Base-by-base conservation (phyloP, 768 basidiomycete genomes). In the Serendipita sp. region DNA sequence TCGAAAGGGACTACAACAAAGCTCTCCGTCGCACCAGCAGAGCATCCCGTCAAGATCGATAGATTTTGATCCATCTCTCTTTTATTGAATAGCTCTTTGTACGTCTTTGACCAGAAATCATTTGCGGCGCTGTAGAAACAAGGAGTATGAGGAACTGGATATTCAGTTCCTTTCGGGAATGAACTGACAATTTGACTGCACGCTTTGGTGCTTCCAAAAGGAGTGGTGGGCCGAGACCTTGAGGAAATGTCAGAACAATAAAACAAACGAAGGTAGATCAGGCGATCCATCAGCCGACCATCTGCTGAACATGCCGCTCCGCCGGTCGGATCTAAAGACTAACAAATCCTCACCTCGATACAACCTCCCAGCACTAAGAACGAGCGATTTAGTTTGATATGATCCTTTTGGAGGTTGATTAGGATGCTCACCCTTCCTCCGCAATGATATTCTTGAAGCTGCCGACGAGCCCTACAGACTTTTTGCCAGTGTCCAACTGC, bases 121-220 rank as follows among this genome's bases (percentile, higher is more conserved):
- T 94, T 94, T 7, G 89, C 79, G 26, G 90, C 89, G 67, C 84
- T 85, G 66, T 14, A 48, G 68, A 66, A 64, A 38, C 45, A 38
- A 38, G 38, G 38, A 14, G 30, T 17, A 63, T 60, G 34, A 56
- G 51, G 43, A n/a, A 62, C 4, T 41, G 30, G 14, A 30, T 42
- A 68, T 61, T 61, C 20, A 45, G 22, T 43, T 38, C n/a, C 42
- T 28, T 7, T 24, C 61, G 24, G 43, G 30, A 34, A 3, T 24
- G 33, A 22, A 75, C 83, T 65, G 66, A 88, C 87, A 89, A 90
- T 80, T 98, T 99, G 53, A 93, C 89, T 16, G 96, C 96, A 74
- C 96, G 85, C 76, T 99, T 99, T 1, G 96, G 96, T 16, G 96
- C 96, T 74, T 99, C 96, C 48, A 99, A 76, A 69, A 98, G 81